These are phyloP conservation scores for Pythium sukuiense DNA, from an alignment of 352 stramenopile genomes.

Conservation along the genomic window DNA sequence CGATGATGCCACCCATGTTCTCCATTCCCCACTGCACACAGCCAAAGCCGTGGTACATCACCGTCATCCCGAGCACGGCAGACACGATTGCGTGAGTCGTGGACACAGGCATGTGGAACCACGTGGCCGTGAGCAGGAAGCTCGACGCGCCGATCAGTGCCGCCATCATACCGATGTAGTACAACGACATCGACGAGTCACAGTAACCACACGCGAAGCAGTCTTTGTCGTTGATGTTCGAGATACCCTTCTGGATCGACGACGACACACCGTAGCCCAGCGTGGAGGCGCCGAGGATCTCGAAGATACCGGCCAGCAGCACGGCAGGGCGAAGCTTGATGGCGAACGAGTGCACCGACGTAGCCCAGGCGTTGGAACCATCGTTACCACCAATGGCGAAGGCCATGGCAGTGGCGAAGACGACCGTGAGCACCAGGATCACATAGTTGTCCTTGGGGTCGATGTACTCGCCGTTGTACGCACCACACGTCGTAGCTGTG, in stretches of 20 bases:
- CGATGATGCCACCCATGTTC: conserved; percentile 55
- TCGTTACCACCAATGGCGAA: conserved; percentile 78
- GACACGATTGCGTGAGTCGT: conserved; percentile 77
- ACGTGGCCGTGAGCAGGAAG: conserved; percentile 59
- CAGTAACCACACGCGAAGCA: conserved; percentile 42
- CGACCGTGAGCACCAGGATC: conserved; percentile 25
- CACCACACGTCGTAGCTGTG: conserved; percentile 10
- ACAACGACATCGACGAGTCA: conserved; percentile 55
- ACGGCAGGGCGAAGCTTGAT: conserved; percentile 71
- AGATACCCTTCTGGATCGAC: conserved; percentile 64
- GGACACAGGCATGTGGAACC: conserved; percentile 62
- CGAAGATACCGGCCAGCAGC: conserved; percentile 69
- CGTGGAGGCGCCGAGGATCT: conserved; percentile 79
- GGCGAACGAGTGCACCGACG: conserved; percentile 66
- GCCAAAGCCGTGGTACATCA: conserved; percentile 40
- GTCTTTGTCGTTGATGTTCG: conserved; percentile 23
- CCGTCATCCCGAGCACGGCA: conserved; percentile 64
- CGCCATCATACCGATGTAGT: conserved; percentile 69
- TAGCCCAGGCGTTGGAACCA: conserved; percentile 86
- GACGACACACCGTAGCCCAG: conserved; percentile 73
- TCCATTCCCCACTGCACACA: conserved; percentile 48
- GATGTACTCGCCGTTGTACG: conserved; percentile 31
- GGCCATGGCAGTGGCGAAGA: conserved; percentile 34
- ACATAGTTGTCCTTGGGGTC: conserved; percentile 28
- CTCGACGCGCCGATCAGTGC: conserved; percentile 44